Conservation (phyloP, 179 eudicot species). For the Heliamphora pulchella region DNA sequence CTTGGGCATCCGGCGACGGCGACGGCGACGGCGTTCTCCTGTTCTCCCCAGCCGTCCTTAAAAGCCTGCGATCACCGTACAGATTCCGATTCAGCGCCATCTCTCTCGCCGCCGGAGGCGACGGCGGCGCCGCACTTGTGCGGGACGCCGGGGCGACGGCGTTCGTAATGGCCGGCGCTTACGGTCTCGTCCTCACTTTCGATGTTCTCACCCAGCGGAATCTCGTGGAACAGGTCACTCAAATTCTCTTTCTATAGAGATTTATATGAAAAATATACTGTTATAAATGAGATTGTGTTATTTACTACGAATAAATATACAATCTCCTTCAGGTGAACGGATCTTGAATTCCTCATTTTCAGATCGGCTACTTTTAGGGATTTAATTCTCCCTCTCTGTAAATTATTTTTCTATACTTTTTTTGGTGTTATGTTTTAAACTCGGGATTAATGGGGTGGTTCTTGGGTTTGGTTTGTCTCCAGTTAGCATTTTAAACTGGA, state of each 20-base stretch:
- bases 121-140: conserved; percentile 21
- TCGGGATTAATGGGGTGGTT: too few species aligned
- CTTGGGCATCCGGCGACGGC: not conserved
- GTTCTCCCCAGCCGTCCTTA: not conserved
- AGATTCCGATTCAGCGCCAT: not conserved
- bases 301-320: not conserved
- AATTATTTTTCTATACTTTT: too few species aligned
- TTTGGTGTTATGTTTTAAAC: too few species aligned
- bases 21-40: conserved; percentile 4
- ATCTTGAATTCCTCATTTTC: not conserved
- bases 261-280: not conserved
- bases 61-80: not conserved
- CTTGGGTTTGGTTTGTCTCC: too few species aligned
- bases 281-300: not conserved
- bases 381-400: too few species aligned
- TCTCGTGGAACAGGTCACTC: conserved; percentile 47
- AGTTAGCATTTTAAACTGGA: too few species aligned
- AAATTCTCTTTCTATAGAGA: not conserved
- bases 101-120: conserved; percentile 18
- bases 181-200: conserved; percentile 44
- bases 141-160: conserved; percentile 57
- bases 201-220: conserved; percentile 43
- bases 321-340: not conserved
- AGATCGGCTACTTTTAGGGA: not conserved
- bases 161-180: conserved; percentile 40